These are phyloP conservation scores for Hylodesmum podocarpum DNA, from an alignment of 306 rosid species.

Conservation along the genomic window DNA sequence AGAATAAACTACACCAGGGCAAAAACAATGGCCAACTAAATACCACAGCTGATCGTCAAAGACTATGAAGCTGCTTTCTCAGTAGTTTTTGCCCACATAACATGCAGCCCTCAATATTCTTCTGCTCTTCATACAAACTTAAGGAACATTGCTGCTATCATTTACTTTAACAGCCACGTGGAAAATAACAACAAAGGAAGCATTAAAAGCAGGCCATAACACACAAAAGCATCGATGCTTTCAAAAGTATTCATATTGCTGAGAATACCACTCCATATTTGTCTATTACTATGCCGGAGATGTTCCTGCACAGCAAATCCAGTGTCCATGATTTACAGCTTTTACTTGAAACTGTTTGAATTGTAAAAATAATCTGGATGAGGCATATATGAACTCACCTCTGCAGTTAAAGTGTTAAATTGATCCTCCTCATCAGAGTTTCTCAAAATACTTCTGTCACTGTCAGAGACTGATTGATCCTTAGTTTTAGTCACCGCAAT, in stretches of 20 bases:
- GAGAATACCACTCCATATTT: slow-evolving; percentile 45
- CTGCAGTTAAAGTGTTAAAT: slow-evolving; percentile 21
- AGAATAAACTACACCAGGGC: background rate
- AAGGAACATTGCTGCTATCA: background rate
- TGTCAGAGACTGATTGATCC: slow-evolving; percentile 34
- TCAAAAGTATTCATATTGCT: slow-evolving; percentile 42
- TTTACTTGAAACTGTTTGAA: background rate
- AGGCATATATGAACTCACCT: slow-evolving; percentile 42
- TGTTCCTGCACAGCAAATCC: slow-evolving; percentile 48
- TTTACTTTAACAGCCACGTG: slow-evolving; percentile 52
- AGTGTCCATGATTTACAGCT: slow-evolving; percentile 27
- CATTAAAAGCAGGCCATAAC: slow-evolving; percentile 62
- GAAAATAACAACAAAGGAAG: slow-evolving; percentile 64
- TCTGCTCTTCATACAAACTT: background rate
- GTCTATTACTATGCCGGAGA: slow-evolving; percentile 36
- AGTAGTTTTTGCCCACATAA: background rate
- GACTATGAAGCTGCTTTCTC: background rate
- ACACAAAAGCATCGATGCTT: slow-evolving; percentile 63
- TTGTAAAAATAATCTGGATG: background rate
- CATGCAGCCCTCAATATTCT: background rate
- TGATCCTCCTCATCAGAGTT: slow-evolving; percentile 42
- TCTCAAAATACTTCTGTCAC: slow-evolving; percentile 38
- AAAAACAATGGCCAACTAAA: background rate
- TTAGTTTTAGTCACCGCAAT: slow-evolving; percentile 21
- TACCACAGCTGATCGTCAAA: background rate